phyloP scores from a whole-genome alignment of 2,329 filamentous ascomycete genomes.

The Mycosphaerelloides madeirae region DNA sequence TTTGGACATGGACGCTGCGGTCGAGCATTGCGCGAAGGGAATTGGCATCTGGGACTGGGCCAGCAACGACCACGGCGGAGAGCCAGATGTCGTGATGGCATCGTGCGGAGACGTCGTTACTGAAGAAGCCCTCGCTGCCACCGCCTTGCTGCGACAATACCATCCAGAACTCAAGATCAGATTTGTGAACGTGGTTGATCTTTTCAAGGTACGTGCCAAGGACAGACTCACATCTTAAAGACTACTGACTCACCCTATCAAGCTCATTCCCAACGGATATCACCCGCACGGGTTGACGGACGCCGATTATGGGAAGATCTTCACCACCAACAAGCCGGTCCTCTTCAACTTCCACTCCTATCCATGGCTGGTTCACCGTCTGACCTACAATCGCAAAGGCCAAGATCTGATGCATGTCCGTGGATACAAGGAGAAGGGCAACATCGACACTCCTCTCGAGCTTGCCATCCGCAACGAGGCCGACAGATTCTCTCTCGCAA shows the following conservation, averaged over 20 bases:
- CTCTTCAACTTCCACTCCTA: slow-evolving; percentile 85
- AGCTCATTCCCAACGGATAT: slow-evolving; percentile 63
- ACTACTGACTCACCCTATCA: no score
- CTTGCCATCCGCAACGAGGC: slow-evolving; percentile 73
- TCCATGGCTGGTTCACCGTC: slow-evolving; percentile 71
- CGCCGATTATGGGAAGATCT: slow-evolving; percentile 61
- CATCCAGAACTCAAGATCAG: slow-evolving; percentile 70
- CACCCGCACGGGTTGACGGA: slow-evolving; percentile 70
- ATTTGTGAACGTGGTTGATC: slow-evolving; percentile 74
- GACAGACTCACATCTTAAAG: no score
- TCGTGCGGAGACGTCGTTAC: slow-evolving; percentile 71
- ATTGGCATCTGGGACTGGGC: slow-evolving; percentile 75
- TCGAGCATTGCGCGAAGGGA: slow-evolving; percentile 73
- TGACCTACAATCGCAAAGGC: slow-evolving; percentile 71
- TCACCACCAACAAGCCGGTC: slow-evolving; percentile 66
- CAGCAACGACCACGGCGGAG: slow-evolving; percentile 61
- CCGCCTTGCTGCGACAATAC: slow-evolving; percentile 65
- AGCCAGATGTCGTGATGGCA: slow-evolving; percentile 73
- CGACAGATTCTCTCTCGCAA: slow-evolving; percentile 71
- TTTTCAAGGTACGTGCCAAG: no score
- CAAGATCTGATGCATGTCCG: slow-evolving; percentile 66
- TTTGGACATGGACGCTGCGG: slow-evolving; percentile 66
- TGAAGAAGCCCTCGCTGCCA: slow-evolving; percentile 68
- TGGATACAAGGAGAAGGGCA: slow-evolving; percentile 78
- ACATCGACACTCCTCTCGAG: slow-evolving; percentile 76